Conservation (phyloP, 2,329 filamentous ascomycete genomes). For the Acrocalymma vagum region DNA sequence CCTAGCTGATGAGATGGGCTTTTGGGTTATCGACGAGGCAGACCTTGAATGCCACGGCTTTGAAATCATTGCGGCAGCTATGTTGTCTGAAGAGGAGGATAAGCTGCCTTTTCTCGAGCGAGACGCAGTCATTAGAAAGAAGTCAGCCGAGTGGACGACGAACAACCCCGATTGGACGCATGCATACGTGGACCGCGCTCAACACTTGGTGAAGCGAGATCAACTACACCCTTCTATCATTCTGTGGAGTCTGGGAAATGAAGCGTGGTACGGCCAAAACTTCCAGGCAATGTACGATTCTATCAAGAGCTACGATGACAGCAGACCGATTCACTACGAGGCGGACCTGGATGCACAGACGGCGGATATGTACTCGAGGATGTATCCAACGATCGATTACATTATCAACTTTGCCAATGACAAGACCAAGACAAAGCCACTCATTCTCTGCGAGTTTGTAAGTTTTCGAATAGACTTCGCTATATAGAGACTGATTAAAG, state of each 20-base stretch:
- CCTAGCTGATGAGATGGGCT: slow-evolving; percentile 67
- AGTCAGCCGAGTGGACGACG: slow-evolving; percentile 64
- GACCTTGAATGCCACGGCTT: slow-evolving; percentile 56
- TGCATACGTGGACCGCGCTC: slow-evolving; percentile 71
- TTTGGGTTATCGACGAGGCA: slow-evolving; percentile 67
- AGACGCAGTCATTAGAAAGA: slow-evolving; percentile 60
- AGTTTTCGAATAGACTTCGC: slow-evolving; percentile 1
- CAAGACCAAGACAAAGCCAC: slow-evolving; percentile 54
- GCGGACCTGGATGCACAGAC: slow-evolving; percentile 65
- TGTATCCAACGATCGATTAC: slow-evolving; percentile 66
- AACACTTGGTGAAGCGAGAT: slow-evolving; percentile 69
- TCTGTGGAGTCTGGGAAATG: slow-evolving; percentile 76
- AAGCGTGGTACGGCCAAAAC: slow-evolving; percentile 74
- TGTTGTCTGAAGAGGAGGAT: slow-evolving; percentile 12
- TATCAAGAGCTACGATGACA: slow-evolving; percentile 62
- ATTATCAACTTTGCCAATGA: slow-evolving; percentile 56
- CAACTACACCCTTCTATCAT: slow-evolving; percentile 74
- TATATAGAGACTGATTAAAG: background rate
- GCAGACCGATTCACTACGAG: slow-evolving; percentile 70
- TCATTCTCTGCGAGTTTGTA: slow-evolving; percentile 62
- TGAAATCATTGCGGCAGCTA: slow-evolving; percentile 32
- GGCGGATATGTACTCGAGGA: slow-evolving; percentile 70
- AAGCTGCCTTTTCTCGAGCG: slow-evolving; percentile 65
- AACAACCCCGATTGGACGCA: slow-evolving; percentile 67
- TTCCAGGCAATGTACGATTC: slow-evolving; percentile 71